A percentile compares a stretch with the other conserved stretches of the same genome.
Conservation (phyloP, 331 rosid species). For the Stylosanthes scabra region DNA sequence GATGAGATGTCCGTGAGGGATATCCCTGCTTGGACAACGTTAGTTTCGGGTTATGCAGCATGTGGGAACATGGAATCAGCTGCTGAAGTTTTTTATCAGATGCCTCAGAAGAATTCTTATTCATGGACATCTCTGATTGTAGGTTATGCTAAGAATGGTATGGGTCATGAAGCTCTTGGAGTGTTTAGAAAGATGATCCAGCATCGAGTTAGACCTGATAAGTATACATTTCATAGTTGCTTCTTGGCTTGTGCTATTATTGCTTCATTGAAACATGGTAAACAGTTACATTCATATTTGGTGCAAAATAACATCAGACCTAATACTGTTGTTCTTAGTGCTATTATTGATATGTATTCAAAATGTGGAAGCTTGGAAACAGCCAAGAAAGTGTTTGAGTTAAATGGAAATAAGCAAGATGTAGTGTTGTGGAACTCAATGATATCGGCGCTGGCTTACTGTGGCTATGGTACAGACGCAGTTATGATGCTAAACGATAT, state of each 20-base stretch:
- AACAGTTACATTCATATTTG: slow-evolving; percentile 67
- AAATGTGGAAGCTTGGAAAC: slow-evolving; percentile 73
- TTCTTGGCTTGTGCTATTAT: slow-evolving; percentile 77
- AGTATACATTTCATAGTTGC: slow-evolving; percentile 79
- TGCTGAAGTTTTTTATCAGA: slow-evolving; percentile 58
- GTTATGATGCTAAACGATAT: slow-evolving; percentile 56
- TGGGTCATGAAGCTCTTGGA: slow-evolving; percentile 73
- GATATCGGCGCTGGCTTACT: slow-evolving; percentile 70
- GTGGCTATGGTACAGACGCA: slow-evolving; percentile 69
- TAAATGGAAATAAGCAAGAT: slow-evolving; percentile 58
- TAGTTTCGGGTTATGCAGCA: slow-evolving; percentile 73
- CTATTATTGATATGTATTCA: slow-evolving; percentile 83
- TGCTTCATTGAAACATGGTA: slow-evolving; percentile 72
- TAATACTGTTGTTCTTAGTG: slow-evolving; percentile 71
- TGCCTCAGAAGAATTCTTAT: slow-evolving; percentile 72
- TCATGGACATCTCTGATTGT: slow-evolving; percentile 81
- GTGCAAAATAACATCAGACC: slow-evolving; percentile 60
- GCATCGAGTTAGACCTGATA: slow-evolving; percentile 62
- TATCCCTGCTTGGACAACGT: slow-evolving; percentile 73
- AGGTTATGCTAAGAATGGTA: slow-evolving; percentile 68
- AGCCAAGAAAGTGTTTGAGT: slow-evolving; percentile 53
- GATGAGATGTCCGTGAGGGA: slow-evolving; percentile 65
- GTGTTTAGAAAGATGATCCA: slow-evolving; percentile 64
- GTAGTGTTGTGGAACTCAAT: slow-evolving; percentile 76
- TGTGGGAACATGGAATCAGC: slow-evolving; percentile 74